Conservation (phyloP, 371 early-diverging fungal genomes). For the Actinomortierella ambigua region DNA sequence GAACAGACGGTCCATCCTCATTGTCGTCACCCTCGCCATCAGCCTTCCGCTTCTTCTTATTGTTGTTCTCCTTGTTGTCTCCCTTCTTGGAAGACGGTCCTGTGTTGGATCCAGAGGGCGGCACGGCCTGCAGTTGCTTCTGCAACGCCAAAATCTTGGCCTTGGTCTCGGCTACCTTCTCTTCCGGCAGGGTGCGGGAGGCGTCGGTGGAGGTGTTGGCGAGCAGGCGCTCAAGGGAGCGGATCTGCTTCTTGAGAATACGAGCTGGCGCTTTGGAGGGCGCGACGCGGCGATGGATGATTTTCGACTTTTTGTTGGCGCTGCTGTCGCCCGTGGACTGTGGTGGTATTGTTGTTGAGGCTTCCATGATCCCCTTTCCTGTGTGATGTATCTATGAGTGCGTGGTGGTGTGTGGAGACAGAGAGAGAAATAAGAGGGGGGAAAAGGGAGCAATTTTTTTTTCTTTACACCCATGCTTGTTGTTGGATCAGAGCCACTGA, state of each 20-base stretch:
- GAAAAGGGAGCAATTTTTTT: background rate
- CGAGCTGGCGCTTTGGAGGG: slow-evolving; percentile 45
- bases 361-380: background rate
- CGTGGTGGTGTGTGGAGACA: background rate
- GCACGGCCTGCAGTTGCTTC: slow-evolving; percentile 20
- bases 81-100: background rate
- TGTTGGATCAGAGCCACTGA: too few relatives aligned
- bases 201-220: slow-evolving; percentile 17
- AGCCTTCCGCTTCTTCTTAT: background rate
- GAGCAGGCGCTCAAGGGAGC: slow-evolving; percentile 34
- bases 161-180: slow-evolving; percentile 25
- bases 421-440: too few relatives aligned
- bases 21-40: background rate
- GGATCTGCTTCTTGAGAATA: slow-evolving; percentile 29
- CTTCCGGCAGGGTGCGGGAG: slow-evolving; percentile 21
- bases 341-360: background rate
- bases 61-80: slow-evolving; percentile 6
- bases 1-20: background rate
- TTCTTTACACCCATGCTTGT: background rate
- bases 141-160: slow-evolving; percentile 19
- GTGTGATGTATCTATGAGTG: background rate
- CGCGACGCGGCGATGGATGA: slow-evolving; percentile 13
- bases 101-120: too few relatives aligned
- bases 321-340: slow-evolving; percentile 8
- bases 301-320: slow-evolving; percentile 5